Evolutionary conservation across 2,329 filamentous ascomycete genomes (phyloP), one percentile per base, ranked within the genome.

Genomic region (Fonsecaea pedrosoi): DNA sequence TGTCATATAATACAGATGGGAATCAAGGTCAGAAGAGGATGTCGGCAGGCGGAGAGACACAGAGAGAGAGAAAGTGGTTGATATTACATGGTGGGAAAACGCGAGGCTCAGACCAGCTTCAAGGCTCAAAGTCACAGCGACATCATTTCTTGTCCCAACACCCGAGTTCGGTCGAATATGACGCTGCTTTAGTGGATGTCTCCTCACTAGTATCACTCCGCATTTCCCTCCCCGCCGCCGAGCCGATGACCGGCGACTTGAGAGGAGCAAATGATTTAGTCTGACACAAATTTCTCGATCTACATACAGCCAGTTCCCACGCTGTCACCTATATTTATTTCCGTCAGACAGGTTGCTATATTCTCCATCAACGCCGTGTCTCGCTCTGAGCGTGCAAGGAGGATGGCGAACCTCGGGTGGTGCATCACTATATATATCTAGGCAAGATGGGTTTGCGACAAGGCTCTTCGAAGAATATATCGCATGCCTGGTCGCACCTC

Each of bases 91-190:
- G 57, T 60, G 15, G 57, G 13, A 34, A 34, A 34, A 50, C 18
- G 40, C 42, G 37, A 50, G 60, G 50, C 54, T 35, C 54, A 58
- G 34, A 25, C 48, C 50, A 40, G 48, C 62, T 60, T 54, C 62
- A 21, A 59, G 62, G 4, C 58, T 60, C 58, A 37, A 48, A 60
- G 40, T 18, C 40, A 18, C 38, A 9, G 21, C 54, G 54, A 55
- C 18, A 55, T 35, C 54, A 55, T 55, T 55, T 55, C 54, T 60
- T 53, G 40, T 30, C 42, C 15, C 25, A 3, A 37, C 6, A 34
- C 59, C 35, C 7, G 13, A 54, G 30, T 21, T 10, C 48, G 35
- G 2, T 34, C 6, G 3, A 15, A 25, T 0, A 12, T 37, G 45
- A 4, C 48, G 59, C 59, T 55, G 59, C 50, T 62, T 62, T 62